phyloP scores from a whole-genome alignment of 768 basidiomycete genomes.

The Saitozyma sp. region DNA sequence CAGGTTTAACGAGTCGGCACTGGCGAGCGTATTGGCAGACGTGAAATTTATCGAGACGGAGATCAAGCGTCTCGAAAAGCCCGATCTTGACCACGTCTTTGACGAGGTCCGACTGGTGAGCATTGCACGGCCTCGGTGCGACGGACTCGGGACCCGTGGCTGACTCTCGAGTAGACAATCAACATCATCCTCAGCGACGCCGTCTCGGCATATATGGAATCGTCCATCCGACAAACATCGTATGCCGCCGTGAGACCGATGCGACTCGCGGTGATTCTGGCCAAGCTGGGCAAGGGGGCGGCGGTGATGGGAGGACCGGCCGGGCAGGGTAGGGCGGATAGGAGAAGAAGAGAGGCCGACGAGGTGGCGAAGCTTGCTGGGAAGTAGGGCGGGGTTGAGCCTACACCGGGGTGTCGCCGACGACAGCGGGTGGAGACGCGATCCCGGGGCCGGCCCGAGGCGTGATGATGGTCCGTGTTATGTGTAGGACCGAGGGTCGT shows the following conservation, averaged over 20 bases:
- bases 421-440: too few relatives aligned
- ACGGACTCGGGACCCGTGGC: background rate
- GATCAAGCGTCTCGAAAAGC: conserved; percentile 70
- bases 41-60: conserved; percentile 87
- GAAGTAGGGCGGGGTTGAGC: background rate
- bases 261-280: conserved; percentile 44
- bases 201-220: conserved; percentile 76
- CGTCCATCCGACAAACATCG: conserved; percentile 52
- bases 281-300: conserved; percentile 46
- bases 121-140: conserved; percentile 9
- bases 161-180: conserved; percentile 37
- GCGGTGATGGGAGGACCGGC: conserved; percentile 15
- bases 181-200: conserved; percentile 68
- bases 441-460: too few relatives aligned
- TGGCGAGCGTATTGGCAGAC: conserved; percentile 81
- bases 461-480: too few relatives aligned
- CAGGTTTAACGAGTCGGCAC: conserved; percentile 83
- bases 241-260: conserved; percentile 48
- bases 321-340: conserved; percentile 32
- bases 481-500: too few relatives aligned
- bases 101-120: conserved; percentile 74
- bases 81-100: conserved; percentile 71
- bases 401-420: too few relatives aligned
- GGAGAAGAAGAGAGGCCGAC: conserved; percentile 45
- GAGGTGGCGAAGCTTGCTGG: conserved; percentile 38